Evolutionary conservation across 2,329 filamentous ascomycete genomes (phyloP).

Genomic region (Trichoderma atrobrunneum): DNA sequence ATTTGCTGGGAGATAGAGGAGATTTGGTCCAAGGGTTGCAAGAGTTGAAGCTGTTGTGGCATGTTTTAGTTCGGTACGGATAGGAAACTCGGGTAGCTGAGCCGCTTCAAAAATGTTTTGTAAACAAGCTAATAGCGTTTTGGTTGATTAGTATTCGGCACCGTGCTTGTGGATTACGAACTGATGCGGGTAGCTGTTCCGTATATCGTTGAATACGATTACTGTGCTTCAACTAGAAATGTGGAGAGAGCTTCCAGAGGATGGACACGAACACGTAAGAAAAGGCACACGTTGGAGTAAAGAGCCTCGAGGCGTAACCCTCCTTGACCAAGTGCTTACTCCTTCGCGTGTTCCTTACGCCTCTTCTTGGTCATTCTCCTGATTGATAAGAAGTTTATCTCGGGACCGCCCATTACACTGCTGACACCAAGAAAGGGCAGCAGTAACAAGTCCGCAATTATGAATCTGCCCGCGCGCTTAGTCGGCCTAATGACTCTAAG

Average conservation of each 20-base stretch:
- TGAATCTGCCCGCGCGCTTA: conserved; percentile 2
- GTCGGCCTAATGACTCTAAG: neutral
- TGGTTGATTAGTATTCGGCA: neutral
- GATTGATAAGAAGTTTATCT: neutral
- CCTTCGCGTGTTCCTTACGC: neutral
- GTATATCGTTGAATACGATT: neutral
- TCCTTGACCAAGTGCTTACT: neutral
- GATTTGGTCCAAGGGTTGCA: conserved; percentile 14
- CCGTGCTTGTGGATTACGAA: neutral
- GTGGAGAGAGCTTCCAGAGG: neutral
- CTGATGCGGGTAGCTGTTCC: neutral
- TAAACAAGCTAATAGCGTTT: neutral
- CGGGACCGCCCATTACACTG: neutral
- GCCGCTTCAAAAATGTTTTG: neutral
- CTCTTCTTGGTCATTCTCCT: neutral
- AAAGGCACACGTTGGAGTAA: neutral
- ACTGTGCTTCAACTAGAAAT: neutral
- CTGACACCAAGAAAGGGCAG: neutral
- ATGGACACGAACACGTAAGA: neutral
- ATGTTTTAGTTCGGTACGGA: conserved; percentile 21
- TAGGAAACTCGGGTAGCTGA: neutral
- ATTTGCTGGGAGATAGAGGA: conserved; percentile 10
- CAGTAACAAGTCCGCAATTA: neutral
- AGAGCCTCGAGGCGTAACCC: neutral
- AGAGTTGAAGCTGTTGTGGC: conserved; percentile 21